A percentile compares a stretch with the other conserved stretches of the same genome.
Evolutionary conservation across 352 stramenopile species (phyloP).

Genomic region (Globisporangium spinosum): DNA sequence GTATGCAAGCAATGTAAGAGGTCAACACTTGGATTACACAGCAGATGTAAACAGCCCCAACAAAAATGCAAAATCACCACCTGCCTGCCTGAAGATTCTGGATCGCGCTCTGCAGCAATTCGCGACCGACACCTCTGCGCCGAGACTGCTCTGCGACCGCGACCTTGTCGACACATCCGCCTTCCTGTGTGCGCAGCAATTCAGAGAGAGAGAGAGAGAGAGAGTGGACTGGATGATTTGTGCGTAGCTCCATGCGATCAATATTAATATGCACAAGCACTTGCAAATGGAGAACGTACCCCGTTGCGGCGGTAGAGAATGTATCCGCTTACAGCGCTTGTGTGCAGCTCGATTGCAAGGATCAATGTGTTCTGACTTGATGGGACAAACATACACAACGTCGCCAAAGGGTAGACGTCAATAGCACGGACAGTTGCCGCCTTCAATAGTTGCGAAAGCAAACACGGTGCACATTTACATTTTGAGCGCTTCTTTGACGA

Average conservation of each 20-base stretch:
- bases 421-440: neutral
- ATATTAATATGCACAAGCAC: neutral
- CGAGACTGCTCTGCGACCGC: constrained; percentile 31
- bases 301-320: constrained; percentile 39
- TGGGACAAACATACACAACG: neutral
- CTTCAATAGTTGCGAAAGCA: neutral
- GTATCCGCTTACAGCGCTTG: constrained; percentile 32
- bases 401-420: neutral
- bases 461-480: neutral
- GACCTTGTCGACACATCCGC: constrained; percentile 43
- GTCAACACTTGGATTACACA: neutral
- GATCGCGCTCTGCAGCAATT: constrained; percentile 33
- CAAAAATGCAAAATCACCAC: constrained; percentile 14
- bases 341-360: constrained; percentile 25
- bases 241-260: neutral
- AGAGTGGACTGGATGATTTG: neutral
- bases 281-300: constrained; percentile 19
- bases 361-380: constrained; percentile 38
- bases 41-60: neutral
- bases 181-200: constrained; percentile 17
- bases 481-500: constrained; percentile 18
- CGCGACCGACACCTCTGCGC: constrained; percentile 31
- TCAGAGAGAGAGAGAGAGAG: no score
- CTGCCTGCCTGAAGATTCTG: constrained; percentile 24
- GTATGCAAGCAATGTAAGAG: neutral